phyloP scores from a whole-genome alignment of 176 grass and related monocot species.

The Bromus sterilis region DNA sequence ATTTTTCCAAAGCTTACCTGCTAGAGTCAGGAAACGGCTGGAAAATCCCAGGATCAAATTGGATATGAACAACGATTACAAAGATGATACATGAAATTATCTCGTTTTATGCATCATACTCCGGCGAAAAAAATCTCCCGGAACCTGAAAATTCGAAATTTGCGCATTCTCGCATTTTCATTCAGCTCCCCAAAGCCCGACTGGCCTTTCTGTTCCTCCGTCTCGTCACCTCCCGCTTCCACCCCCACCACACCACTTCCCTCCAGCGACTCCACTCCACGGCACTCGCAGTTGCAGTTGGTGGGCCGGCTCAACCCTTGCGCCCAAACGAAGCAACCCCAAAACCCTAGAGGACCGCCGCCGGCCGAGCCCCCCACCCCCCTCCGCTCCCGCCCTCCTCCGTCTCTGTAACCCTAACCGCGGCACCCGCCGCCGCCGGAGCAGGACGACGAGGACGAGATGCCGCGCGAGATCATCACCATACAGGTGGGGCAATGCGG shows the following conservation, averaged over 20 bases:
- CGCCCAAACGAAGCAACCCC: constrained; percentile 26
- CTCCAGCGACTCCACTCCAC: background rate
- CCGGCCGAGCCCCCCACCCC: background rate
- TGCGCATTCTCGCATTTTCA: background rate
- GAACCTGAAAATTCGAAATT: constrained; percentile 26
- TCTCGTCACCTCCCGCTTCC: background rate
- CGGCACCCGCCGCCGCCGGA: background rate
- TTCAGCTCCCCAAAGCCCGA: background rate
- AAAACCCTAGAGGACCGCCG: constrained; percentile 28
- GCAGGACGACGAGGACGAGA: constrained; percentile 1
- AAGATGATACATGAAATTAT: too few species aligned
- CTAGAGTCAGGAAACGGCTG: too few species aligned
- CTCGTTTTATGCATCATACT: too few species aligned
- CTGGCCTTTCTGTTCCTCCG: background rate
- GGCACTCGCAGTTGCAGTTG: background rate
- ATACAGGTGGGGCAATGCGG: constrained; percentile 99
- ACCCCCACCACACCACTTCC: background rate
- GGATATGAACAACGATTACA: too few species aligned
- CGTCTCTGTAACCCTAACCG: background rate
- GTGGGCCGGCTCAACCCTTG: background rate
- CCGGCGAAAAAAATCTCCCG: background rate
- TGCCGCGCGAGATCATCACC: constrained; percentile 99
- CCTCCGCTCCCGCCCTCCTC: background rate
- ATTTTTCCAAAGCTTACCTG: too few species aligned
- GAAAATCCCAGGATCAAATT: too few species aligned